Base-by-base conservation (phyloP, 2,329 filamentous ascomycete species). In the Phoma sp. region DNA sequence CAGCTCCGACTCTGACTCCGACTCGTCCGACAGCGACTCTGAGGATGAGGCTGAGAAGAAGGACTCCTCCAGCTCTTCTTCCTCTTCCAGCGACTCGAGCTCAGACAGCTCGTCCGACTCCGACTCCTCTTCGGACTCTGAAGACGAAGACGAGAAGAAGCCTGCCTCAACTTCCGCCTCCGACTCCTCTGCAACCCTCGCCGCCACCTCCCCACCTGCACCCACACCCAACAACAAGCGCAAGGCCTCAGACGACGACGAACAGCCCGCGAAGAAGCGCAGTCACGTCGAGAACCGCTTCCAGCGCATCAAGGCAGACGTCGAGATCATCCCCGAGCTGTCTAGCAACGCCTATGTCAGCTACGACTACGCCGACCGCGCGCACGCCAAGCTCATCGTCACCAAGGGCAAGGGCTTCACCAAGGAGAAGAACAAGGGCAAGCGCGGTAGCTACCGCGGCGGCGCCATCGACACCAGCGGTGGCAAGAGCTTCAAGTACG, bases 321-420 rank as follows among this genome's bases (percentile, higher is more conserved):
- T 85, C 65, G 78, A 79, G 59, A 89, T 90, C 53, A 88, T 91
- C 67, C 81, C 84, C 22, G 84, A 80, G 67, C 88, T 92, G 65
- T 72, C 86, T 2, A 92, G 88, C 65, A 97, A 98, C 76, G 85
- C 84, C 11, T 98, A 93, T 73, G 82, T 91, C 9, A 82, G 87
- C 22, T 91, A 97, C 73, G 88, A 89, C 60, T 99, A 98, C 77
- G 93, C 93, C 23, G 89, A 95, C 66, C 87, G 87, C 65, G 96
- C 96, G 7, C 90, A 93, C 71, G 85, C 91, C 64, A 93, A 97
- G 72, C 79, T 99, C 59, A 90, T 92, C 43, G 85, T 96, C 35
- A 98, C 93, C 29, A 91, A 89, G 74, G 95, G 95, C 68, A 98
- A 97, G 80, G 92, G 91, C 4, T 99, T 99, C 78, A 98, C 93